Conservation (phyloP, 345 rosid species). For the Orychophragmus violaceus region DNA sequence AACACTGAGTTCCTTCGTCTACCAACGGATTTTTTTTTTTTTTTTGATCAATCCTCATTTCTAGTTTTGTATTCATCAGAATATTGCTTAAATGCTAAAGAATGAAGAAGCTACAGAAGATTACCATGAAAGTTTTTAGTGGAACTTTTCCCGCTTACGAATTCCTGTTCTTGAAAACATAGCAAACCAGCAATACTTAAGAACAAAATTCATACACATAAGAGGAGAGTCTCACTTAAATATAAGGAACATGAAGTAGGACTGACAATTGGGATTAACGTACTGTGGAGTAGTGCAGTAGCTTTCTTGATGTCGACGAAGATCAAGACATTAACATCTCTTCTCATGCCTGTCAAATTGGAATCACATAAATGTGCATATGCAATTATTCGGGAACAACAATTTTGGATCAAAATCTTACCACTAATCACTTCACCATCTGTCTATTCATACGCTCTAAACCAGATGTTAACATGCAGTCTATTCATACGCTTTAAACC, state of each 20-base stretch:
- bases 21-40: background rate
- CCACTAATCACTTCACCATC: conserved; percentile 86
- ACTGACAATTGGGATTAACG: background rate
- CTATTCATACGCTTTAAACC: too few relatives aligned
- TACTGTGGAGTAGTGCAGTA: conserved; percentile 68
- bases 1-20: background rate
- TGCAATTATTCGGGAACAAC: background rate
- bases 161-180: conserved; percentile 38
- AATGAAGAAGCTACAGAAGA: conserved; percentile 7
- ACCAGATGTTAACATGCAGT: too few relatives aligned
- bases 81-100: background rate
- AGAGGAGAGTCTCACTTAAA: background rate
- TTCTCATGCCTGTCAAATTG: conserved; percentile 59
- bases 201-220: background rate
- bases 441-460: too few relatives aligned
- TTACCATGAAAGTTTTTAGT: conserved; percentile 48
- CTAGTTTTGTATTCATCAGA: background rate
- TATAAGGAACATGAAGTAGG: too few relatives aligned
- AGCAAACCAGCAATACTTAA: conserved; percentile 45
- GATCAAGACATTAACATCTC: too few relatives aligned
- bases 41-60: too few relatives aligned
- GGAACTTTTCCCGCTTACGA: conserved; percentile 34
- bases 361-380: background rate
- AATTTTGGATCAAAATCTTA: conserved; percentile 24
- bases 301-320: conserved; percentile 69